Evolutionary conservation across 768 basidiomycete genomes (phyloP), one percentile per base, ranked within the genome.

Genomic region (Phylloporus rhodoxanthus): DNA sequence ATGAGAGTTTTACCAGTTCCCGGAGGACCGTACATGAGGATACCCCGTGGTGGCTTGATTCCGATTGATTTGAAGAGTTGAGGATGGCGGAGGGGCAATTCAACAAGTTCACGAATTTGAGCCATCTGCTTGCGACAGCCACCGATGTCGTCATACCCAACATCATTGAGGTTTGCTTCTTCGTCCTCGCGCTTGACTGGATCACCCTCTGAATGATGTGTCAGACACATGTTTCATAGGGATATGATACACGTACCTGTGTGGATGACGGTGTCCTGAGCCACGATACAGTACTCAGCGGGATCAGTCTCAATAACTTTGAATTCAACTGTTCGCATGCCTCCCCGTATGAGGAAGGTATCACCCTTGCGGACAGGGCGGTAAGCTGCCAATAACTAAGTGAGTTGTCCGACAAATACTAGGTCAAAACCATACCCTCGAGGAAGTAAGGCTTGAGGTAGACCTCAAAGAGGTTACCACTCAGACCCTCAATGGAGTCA

Each of bases 61-160:
- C 96, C 96, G 66, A 99, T 99, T 21, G 94, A 94, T 68, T 99
- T 99, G 86, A 98, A 99, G 13, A 99, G 81, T 72, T 98, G 94
- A 37, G 96, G 96, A 72, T 99, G 96, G 51, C 96, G 92, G 37
- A 98, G 80, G 28, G 96, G 96, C 3, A 99, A 78, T 70, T 99
- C 96, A 57, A 98, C 96, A 33, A 99, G 84, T 76, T 98, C 96
- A 70, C 96, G 93, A 54, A 99, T 98, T 69, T 98, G 95, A 3
- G 95, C 95, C 87, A 98, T 91, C 70, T 99, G 96, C 68, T 99
- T 99, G 63, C 96, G 84, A 76, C 95, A 97, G 36, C 96, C 96
- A 74, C 96, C 96, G 59, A 99, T 94, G 63, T 99, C 96, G 63
- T 99, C 96, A 67, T 99, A 99, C 19, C 96, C 96, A 55, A 99